Evolutionary conservation across 768 basidiomycete genomes (phyloP).

Genomic region (Amanita jacksonii): DNA sequence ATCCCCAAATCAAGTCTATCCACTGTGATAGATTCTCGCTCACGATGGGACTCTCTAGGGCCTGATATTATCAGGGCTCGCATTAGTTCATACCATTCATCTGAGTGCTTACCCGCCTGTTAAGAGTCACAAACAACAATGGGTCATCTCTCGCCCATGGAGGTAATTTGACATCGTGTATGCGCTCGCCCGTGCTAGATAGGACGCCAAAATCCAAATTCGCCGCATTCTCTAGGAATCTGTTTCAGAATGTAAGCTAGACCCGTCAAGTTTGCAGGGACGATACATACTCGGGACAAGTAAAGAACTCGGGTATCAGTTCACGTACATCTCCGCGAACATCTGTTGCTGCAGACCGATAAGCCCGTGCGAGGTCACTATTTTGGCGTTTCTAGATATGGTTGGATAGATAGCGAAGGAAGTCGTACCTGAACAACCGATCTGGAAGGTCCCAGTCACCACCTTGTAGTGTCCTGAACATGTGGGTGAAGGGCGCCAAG

Average conservation of each 20-base stretch:
- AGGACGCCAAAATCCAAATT: conserved; percentile 73
- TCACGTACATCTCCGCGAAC: conserved; percentile 90
- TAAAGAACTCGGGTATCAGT: conserved; percentile 84
- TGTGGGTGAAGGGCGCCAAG: conserved; percentile 82
- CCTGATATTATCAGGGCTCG: conserved; percentile 30
- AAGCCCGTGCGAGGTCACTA: conserved; percentile 74
- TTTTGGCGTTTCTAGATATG: neutral
- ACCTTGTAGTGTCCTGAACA: conserved; percentile 92
- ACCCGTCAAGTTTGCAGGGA: neutral
- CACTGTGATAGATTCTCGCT: conserved; percentile 77
- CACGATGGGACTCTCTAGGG: conserved; percentile 80
- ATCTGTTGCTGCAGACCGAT: conserved; percentile 77
- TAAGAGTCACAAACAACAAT: conserved; percentile 67
- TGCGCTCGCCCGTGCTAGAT: conserved; percentile 64
- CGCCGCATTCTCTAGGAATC: conserved; percentile 76
- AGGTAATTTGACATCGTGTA: conserved; percentile 84
- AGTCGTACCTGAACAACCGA: conserved; percentile 67
- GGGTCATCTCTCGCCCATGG: conserved; percentile 86
- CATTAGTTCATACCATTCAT: neutral
- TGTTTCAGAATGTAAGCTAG: conserved; percentile 16
- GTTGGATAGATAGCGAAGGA: neutral
- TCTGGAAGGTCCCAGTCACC: conserved; percentile 94
- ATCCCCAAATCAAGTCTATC: conserved; percentile 94
- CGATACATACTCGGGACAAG: conserved; percentile 61
- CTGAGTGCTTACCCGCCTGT: conserved; percentile 49